Evolutionary conservation across 2,329 filamentous ascomycete genomes (phyloP), one percentile per base, ranked within the genome.

Genomic region (Pseudogymnoascus sp.): DNA sequence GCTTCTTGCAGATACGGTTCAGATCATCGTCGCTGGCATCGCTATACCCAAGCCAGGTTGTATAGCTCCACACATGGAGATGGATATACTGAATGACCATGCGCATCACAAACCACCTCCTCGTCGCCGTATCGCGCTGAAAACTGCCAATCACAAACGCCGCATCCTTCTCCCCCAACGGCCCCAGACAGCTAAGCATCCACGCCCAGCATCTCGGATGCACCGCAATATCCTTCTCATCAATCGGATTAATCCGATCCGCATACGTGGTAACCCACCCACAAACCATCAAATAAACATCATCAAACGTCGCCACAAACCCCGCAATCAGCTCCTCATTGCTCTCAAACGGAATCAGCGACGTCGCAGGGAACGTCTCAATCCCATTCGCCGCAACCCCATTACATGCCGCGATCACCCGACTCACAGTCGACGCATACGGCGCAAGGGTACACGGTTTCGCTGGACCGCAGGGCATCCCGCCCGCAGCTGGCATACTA

Each of bases 31-130:
- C 66, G 6, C 69, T 69, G 5, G 66, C 61, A 0, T 68, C 42
- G 15, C 69, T 70, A 60, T 72, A 74, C 0, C 67, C 69, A 40
- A 72, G 66, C 70, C 74, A 79, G 0, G 72, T 69, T 21, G 72
- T 67, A 2, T 71, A 42, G 10, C 62, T 65, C 64, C 76, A 70
- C 39, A 78, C 69, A 13, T 73, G 66, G 27, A 72, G 66, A 15
- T 74, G 65, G 4, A 77, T 68, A 61, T 75, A 77, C 25, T 74
- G 70, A 15, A 75, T 62, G 1, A 74, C 61, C 42, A 78, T 70
- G 40, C 76, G 72, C 62, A 74, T 70, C n/a, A 77, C 65, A 37
- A 78, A 74, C 65, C 71, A 74, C 2, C 65, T 63, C 13, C 76
- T 71, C 2, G 69, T 67, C 3, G 64, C 64, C 4, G 63, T 62